These are phyloP conservation scores for Neoscytalidium dimidiatum DNA, from an alignment of 2,329 filamentous ascomycete species.

Conservation along the genomic window DNA sequence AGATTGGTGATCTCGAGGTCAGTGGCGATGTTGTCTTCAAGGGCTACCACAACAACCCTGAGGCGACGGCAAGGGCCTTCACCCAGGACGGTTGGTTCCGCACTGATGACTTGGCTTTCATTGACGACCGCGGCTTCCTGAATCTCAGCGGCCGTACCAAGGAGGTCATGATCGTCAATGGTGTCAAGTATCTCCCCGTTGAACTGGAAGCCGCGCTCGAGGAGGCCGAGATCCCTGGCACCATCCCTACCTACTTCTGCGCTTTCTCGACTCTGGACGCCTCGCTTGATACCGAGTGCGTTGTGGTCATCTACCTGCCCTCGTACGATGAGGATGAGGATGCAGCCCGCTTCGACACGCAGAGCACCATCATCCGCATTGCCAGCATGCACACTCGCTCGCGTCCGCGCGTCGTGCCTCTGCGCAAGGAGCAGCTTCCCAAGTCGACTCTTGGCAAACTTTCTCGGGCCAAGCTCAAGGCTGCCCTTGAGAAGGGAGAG, in stretches of 20 bases:
- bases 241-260: background rate
- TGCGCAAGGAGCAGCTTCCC: conserved; percentile 24
- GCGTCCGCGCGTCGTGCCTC: conserved; percentile 21
- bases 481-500: conserved; percentile 30
- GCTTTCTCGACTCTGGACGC: conserved; percentile 8
- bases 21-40: conserved; percentile 42
- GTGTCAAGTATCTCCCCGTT: conserved; percentile 25
- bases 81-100: conserved; percentile 29
- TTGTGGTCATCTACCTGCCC: conserved; percentile 45
- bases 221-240: conserved; percentile 22
- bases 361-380: conserved; percentile 25
- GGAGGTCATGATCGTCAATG: conserved; percentile 30
- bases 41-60: conserved; percentile 34
- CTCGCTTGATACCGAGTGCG: conserved; percentile 38
- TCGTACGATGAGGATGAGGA: conserved; percentile 28
- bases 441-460: conserved; percentile 47
- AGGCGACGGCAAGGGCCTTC: conserved; percentile 28
- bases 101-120: conserved; percentile 27
- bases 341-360: conserved; percentile 26
- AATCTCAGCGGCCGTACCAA: conserved; percentile 27
- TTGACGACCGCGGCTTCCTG: conserved; percentile 28
- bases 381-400: conserved; percentile 19
- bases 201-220: conserved; percentile 27
- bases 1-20: conserved; percentile 29
- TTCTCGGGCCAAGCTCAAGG: conserved; percentile 39